These are phyloP conservation scores for Acorus gramineus DNA, from an alignment of 106 monocot species.

Conservation along the genomic window DNA sequence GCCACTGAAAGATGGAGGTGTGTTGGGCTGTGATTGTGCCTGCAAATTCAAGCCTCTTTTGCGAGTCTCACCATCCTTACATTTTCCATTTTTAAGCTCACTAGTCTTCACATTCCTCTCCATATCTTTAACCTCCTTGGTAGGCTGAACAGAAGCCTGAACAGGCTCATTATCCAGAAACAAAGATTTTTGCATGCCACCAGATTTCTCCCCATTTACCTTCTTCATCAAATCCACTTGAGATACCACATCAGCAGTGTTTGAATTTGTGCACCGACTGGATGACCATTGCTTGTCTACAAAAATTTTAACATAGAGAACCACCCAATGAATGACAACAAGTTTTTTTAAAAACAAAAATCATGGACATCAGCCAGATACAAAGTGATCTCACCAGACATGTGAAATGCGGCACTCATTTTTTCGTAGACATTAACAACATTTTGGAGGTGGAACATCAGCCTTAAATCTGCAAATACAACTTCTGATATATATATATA, in stretches of 20 bases:
- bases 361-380: not conserved
- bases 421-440: slow-evolving; percentile 56
- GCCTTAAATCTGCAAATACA: slow-evolving; percentile 50
- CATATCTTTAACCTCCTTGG: too few species aligned
- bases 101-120: too few species aligned
- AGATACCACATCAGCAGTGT: too few species aligned
- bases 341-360: not conserved
- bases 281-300: not conserved
- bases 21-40: slow-evolving; percentile 7
- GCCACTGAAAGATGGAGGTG: slow-evolving; percentile 27
- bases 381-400: slow-evolving; percentile 22
- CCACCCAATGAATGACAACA: not conserved
- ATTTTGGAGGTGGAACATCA: slow-evolving; percentile 43
- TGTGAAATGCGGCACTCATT: slow-evolving; percentile 45
- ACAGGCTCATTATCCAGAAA: too few species aligned
- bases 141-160: too few species aligned
- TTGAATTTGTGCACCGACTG: too few species aligned
- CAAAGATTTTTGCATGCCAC: too few species aligned
- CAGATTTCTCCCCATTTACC: too few species aligned
- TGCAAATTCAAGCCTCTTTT: too few species aligned
- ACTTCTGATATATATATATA: not conserved
- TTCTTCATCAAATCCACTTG: too few species aligned
- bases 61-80: too few species aligned
- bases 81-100: too few species aligned
- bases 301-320: not conserved